A percentile compares a stretch with the other conserved stretches of the same genome.
These are phyloP conservation scores for Saksenaea oblongispora DNA, from an alignment of 371 early-diverging fungal genomes.

Conservation along the genomic window DNA sequence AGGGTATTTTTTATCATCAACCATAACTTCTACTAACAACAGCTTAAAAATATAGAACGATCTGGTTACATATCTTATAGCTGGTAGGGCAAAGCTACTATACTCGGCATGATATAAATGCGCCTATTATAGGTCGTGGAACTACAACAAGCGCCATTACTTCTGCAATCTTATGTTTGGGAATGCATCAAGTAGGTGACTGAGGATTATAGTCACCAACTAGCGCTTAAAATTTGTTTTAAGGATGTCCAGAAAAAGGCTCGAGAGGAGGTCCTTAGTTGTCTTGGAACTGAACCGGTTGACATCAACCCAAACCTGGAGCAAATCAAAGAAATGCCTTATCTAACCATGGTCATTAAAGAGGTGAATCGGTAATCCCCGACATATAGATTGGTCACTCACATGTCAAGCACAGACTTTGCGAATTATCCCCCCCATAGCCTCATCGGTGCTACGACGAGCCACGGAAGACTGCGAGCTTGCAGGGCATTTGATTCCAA, in stretches of 20 bases:
- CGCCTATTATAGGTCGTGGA: conserved; percentile 34
- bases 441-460: too few species aligned
- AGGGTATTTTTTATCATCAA: background rate
- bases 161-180: conserved; percentile 39
- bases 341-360: conserved; percentile 42
- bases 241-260: conserved; percentile 49
- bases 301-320: conserved; percentile 48
- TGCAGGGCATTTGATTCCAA: conserved; percentile 7
- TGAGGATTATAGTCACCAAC: background rate
- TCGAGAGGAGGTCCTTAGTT: conserved; percentile 44
- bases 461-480: conserved; percentile 6
- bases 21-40: background rate
- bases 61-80: conserved; percentile 32
- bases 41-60: background rate
- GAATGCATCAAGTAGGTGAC: conserved; percentile 7
- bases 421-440: too few species aligned
- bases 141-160: conserved; percentile 52
- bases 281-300: conserved; percentile 43
- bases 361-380: conserved; percentile 11
- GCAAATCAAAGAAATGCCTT: conserved; percentile 43
- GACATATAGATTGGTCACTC: background rate
- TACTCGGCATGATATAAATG: background rate
- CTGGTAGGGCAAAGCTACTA: background rate
- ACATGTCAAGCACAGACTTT: too few species aligned
- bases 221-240: background rate